These are phyloP conservation scores for Goniomonas avonlea DNA, from an alignment of 78 protist species.

Conservation along the genomic window DNA sequence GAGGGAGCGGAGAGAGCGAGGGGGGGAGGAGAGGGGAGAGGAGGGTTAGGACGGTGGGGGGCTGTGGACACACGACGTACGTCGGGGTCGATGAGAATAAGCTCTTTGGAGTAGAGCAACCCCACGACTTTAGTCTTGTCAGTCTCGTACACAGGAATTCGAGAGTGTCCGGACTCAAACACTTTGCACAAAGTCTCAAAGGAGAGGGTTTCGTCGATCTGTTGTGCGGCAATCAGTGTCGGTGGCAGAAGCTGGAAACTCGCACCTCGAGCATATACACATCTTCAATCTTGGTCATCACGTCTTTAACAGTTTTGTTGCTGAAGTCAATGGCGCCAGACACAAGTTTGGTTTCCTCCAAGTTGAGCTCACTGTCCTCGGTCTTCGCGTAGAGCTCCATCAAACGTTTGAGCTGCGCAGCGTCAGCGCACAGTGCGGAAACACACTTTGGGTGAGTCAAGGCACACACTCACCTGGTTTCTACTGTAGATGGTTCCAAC, in stretches of 20 bases:
- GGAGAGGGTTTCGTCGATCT: constrained; percentile 30
- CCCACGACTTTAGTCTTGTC: constrained; percentile 54
- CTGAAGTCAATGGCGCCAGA: constrained; percentile 65
- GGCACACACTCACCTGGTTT: too few relatives aligned
- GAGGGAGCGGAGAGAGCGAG: too few relatives aligned
- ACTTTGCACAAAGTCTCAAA: constrained; percentile 36
- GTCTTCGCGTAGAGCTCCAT: constrained; percentile 49
- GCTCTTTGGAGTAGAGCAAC: constrained; percentile 66
- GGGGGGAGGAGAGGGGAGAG: neutral
- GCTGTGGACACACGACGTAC: constrained; percentile 25
- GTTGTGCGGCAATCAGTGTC: neutral
- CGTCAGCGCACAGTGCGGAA: neutral
- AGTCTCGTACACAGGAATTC: constrained; percentile 78
- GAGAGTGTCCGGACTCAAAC: constrained; percentile 61
- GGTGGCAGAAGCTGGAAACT: neutral
- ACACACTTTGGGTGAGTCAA: neutral
- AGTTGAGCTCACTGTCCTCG: neutral
- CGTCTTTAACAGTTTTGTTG: neutral
- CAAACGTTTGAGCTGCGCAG: constrained; percentile 56
- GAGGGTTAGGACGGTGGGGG: neutral
- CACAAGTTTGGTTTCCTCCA: neutral
- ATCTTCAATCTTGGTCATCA: constrained; percentile 70
- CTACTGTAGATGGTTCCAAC: constrained; percentile 63
- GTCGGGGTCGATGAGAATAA: constrained; percentile 74
- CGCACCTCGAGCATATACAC: constrained; percentile 60